Base-by-base conservation (phyloP, 306 rosid genomes). In the Rosa lucieae region DNA sequence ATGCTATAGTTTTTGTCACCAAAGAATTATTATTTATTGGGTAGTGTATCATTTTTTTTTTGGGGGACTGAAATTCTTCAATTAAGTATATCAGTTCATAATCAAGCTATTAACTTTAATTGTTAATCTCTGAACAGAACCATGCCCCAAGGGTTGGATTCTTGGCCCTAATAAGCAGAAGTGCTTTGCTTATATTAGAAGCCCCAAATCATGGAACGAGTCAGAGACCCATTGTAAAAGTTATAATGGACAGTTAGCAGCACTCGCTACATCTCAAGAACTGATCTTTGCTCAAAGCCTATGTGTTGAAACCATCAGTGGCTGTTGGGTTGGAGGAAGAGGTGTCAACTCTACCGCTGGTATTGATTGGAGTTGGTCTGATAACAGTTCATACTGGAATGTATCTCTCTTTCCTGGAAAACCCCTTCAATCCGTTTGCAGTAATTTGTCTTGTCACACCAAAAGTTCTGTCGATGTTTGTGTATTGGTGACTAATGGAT, bases 251-350 rank as follows among this genome's bases (percentile, higher is more conserved):
- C 87, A 90, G 78, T 91, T 95, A 76, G 93, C 87, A 44, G 90
- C 91, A 78, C 72, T 89, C 73, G 14, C 32, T 56, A 89, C 93
- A 20, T 75, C 82, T 79, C 86, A 88, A 76, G 99, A 93, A 48
- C 83, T 91, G 18, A 66, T 67, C 77, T 85, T 89, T 86, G 92
- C 86, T 77, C 89, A 73, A 80, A 85, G 78, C 77, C 78, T 92
- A 44, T 95, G 96, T 84, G 78, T 78, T 46, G 80, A 81, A 55
- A 76, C 61, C 61, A 70, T 66, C 23, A 75, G 81, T 70, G 88
- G 91, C 75, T 95, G 98, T 85, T 95, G 99, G 99, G 83, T 92
- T 85, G 97, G 97, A 72, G 99, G 97, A 74, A 84, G 90, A 79
- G 86, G 75, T 26, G 56, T 74, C 61, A 91, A 90, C 84, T 82